These are phyloP conservation scores for Leccinum variicolor DNA, from an alignment of 768 basidiomycete species.

Conservation along the genomic window DNA sequence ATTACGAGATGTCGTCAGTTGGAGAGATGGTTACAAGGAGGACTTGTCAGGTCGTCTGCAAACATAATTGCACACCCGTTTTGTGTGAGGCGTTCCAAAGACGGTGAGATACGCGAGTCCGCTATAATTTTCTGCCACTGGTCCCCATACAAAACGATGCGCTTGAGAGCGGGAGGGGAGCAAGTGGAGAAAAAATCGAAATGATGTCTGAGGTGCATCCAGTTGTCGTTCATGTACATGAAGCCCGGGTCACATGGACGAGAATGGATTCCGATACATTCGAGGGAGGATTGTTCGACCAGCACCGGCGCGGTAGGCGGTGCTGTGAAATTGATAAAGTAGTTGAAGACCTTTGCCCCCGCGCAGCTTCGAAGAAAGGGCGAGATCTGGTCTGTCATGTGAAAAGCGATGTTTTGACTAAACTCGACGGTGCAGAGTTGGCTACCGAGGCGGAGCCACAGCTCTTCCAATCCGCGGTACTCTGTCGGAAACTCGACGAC, in stretches of 20 bases:
- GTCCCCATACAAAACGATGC: slow-evolving; percentile 49
- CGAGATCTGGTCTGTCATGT: slow-evolving; percentile 45
- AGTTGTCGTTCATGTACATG: slow-evolving; percentile 33
- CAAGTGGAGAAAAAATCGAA: slow-evolving; percentile 41
- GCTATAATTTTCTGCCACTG: slow-evolving; percentile 44
- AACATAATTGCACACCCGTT: slow-evolving; percentile 32
- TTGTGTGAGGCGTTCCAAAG: slow-evolving; percentile 30
- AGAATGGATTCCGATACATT: slow-evolving; percentile 50
- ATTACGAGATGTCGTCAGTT: slow-evolving; percentile 1
- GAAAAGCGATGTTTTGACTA: slow-evolving; percentile 54
- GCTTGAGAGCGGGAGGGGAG: slow-evolving; percentile 44
- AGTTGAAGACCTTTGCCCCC: slow-evolving; percentile 50
- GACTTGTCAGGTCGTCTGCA: slow-evolving; percentile 9
- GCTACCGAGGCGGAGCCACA: slow-evolving; percentile 50
- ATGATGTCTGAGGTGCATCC: slow-evolving; percentile 37
- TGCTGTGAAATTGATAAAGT: slow-evolving; percentile 49
- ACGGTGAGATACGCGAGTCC: slow-evolving; percentile 37
- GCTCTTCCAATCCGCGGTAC: slow-evolving; percentile 35
- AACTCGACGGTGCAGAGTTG: slow-evolving; percentile 56
- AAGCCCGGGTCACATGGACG: slow-evolving; percentile 34
- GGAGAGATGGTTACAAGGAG: slow-evolving; percentile 18
- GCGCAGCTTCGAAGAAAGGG: slow-evolving; percentile 45
- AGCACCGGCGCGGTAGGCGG: slow-evolving; percentile 18
- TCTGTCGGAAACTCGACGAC: slow-evolving; percentile 47
- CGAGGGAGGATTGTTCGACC: slow-evolving; percentile 33